Percentiles rank a stretch among this genome's conserved stretches.
Evolutionary conservation across 352 stramenopile genomes (phyloP).

Genomic region (Phytophthora fragariae): DNA sequence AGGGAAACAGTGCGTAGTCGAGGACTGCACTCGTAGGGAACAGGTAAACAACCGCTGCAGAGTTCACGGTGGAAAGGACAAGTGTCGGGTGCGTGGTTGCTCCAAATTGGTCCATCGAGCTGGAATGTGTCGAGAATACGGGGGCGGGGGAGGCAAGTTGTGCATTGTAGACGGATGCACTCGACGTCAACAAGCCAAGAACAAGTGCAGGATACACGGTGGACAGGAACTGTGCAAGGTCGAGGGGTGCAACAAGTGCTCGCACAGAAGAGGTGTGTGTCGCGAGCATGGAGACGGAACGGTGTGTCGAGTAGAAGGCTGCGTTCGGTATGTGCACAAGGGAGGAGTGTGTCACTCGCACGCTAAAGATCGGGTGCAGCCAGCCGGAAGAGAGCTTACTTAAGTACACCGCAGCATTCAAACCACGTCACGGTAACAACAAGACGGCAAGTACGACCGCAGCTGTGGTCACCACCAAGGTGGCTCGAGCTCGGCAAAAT

Average conservation of each 20-base stretch:
- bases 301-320: slow-evolving; percentile 63
- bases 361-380: slow-evolving; percentile 36
- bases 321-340: slow-evolving; percentile 74
- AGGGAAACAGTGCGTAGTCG: slow-evolving; percentile 29
- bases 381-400: too few relatives aligned
- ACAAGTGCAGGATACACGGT: slow-evolving; percentile 63
- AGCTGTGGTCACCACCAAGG: too few relatives aligned
- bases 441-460: too few relatives aligned
- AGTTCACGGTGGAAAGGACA: slow-evolving; percentile 65
- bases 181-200: slow-evolving; percentile 68
- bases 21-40: slow-evolving; percentile 21
- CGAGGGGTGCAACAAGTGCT: slow-evolving; percentile 68
- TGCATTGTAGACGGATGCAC: slow-evolving; percentile 58
- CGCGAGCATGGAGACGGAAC: slow-evolving; percentile 71
- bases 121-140: slow-evolving; percentile 59
- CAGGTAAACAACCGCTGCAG: slow-evolving; percentile 57
- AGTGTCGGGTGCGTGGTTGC: slow-evolving; percentile 48
- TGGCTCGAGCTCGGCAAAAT: too few relatives aligned
- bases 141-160: slow-evolving; percentile 52
- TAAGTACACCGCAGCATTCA: too few relatives aligned
- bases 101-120: slow-evolving; percentile 21
- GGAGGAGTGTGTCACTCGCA: slow-evolving; percentile 71
- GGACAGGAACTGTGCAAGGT: slow-evolving; percentile 69
- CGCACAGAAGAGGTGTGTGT: slow-evolving; percentile 66
- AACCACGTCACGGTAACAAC: too few relatives aligned